These are phyloP conservation scores for Epichloe scottii DNA, from an alignment of 2,329 filamentous ascomycete species.

Conservation along the genomic window DNA sequence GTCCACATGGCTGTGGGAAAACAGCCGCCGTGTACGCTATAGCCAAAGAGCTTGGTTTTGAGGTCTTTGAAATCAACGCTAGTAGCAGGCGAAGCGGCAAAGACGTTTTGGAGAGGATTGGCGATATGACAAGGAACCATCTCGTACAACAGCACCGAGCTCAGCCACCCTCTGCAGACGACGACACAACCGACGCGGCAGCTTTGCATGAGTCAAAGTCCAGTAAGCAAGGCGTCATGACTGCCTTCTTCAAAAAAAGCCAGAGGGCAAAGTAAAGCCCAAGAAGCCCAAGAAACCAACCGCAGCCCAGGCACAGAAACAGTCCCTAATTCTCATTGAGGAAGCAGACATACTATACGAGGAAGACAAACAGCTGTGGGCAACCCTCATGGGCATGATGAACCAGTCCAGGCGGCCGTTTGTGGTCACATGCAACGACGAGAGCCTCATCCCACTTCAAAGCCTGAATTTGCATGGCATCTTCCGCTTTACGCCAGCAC, in stretches of 20 bases:
- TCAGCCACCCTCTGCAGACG: constrained; percentile 16
- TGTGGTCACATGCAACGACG: constrained; percentile 90
- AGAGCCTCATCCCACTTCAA: constrained; percentile 63
- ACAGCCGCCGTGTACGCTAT: constrained; percentile 85
- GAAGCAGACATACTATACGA: constrained; percentile 91
- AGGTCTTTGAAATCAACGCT: constrained; percentile 89
- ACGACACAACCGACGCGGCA: constrained; percentile 15
- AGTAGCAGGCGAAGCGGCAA: constrained; percentile 73
- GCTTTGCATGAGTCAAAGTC: constrained; percentile 43
- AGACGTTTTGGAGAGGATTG: constrained; percentile 82
- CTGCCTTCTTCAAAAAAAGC: constrained; percentile 61
- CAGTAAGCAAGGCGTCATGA: constrained; percentile 67
- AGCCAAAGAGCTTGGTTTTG: constrained; percentile 82
- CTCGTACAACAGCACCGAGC: constrained; percentile 49
- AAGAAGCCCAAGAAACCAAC: constrained; percentile 19
- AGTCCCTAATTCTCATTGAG: constrained; percentile 87
- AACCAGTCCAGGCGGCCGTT: constrained; percentile 80
- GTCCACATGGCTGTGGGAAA: constrained; percentile 83
- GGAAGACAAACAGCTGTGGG: constrained; percentile 93
- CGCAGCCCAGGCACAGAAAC: constrained; percentile 54
- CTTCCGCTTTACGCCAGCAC: constrained; percentile 59
- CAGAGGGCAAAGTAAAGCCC: constrained; percentile 16
- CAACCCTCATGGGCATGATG: constrained; percentile 65
- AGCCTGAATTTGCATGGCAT: constrained; percentile 74
- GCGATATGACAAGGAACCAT: constrained; percentile 95